Conservation (phyloP, 2,329 filamentous ascomycete species). For the Tolypocladium amazonense region DNA sequence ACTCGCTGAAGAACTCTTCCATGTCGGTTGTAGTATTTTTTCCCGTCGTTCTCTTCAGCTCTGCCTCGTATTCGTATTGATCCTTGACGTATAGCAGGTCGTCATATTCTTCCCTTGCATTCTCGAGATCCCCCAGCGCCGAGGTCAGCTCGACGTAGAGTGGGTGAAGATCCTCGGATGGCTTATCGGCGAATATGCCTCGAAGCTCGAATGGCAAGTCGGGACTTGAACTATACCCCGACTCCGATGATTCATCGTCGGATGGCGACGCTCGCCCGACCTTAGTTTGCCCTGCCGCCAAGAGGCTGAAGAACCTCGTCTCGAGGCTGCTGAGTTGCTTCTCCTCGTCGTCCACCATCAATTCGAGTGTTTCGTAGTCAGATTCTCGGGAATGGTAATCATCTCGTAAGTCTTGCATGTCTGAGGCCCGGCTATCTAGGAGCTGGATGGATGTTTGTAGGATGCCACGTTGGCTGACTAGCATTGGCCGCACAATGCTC, state of each 20-base stretch:
- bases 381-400: conserved; percentile 25
- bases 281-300: conserved; percentile 17
- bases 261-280: conserved; percentile 1
- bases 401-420: conserved; percentile 26
- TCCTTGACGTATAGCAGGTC: conserved; percentile 31
- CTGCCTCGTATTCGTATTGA: conserved; percentile 24
- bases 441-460: conserved; percentile 10
- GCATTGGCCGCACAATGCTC: conserved; percentile 24
- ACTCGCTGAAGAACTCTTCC: conserved; percentile 33
- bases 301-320: conserved; percentile 25
- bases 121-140: conserved; percentile 32
- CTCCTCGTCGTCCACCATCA: conserved; percentile 23
- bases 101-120: conserved; percentile 34
- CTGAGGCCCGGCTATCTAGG: conserved; percentile 18
- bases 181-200: conserved; percentile 23
- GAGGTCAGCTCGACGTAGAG: conserved; percentile 33
- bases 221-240: not conserved
- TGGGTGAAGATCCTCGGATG: conserved; percentile 33
- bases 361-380: conserved; percentile 25
- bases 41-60: conserved; percentile 17
- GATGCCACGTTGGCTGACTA: conserved; percentile 16
- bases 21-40: conserved; percentile 24
- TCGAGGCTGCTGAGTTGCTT: conserved; percentile 24
- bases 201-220: conserved; percentile 21
- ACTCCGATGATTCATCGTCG: not conserved